These are phyloP conservation scores for Stemphylium beticola DNA, from an alignment of 2,329 filamentous ascomycete species.

Conservation along the genomic window DNA sequence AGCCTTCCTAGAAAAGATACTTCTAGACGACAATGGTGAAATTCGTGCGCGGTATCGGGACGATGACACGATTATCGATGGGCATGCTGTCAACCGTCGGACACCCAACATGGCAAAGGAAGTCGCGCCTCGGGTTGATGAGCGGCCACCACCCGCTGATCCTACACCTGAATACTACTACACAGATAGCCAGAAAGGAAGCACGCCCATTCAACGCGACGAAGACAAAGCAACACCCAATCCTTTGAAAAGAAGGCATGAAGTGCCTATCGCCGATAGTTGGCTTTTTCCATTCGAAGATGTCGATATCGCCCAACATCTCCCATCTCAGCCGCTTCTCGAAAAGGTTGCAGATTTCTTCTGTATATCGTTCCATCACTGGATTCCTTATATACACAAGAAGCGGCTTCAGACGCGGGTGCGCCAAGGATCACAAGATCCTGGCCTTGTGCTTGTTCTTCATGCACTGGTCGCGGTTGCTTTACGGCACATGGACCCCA, in stretches of 20 bases:
- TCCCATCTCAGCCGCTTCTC: conserved; percentile 35
- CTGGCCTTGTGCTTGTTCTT: conserved; percentile 31
- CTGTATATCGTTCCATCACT: conserved; percentile 43
- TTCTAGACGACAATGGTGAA: conserved; percentile 37
- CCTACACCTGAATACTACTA: background rate
- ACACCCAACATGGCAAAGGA: background rate
- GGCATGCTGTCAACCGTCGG: background rate
- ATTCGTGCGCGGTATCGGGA: conserved; percentile 30
- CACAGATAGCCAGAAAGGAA: background rate
- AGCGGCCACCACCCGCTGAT: conserved; percentile 1
- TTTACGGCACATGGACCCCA: conserved; percentile 38
- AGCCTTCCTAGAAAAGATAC: conserved; percentile 41
- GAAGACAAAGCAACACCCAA: conserved; percentile 11
- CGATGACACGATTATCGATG: background rate
- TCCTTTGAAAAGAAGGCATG: conserved; percentile 35
- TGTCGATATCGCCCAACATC: conserved; percentile 32
- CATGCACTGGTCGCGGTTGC: conserved; percentile 38
- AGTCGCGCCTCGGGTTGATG: conserved; percentile 3
- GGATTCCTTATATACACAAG: conserved; percentile 45
- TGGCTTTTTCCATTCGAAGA: conserved; percentile 29
- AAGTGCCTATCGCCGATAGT: conserved; percentile 18
- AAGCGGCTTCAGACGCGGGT: conserved; percentile 35
- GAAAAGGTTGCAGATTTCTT: conserved; percentile 40
- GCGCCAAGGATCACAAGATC: conserved; percentile 19
- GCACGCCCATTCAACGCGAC: background rate